Base-by-base conservation (phyloP, 192 early-diverging fungal species). In the Spizellomyces sp. region DNA sequence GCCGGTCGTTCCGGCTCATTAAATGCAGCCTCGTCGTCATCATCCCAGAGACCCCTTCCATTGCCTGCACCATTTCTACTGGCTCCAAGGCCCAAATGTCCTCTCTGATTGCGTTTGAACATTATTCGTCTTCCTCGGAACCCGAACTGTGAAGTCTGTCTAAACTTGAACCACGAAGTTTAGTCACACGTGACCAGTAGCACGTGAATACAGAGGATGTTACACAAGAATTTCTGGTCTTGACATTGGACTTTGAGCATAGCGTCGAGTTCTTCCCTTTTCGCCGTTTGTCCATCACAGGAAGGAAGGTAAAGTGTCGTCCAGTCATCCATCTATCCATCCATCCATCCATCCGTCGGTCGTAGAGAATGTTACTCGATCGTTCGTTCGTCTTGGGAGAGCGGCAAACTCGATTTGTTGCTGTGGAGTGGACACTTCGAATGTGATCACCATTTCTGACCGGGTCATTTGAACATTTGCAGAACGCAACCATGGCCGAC, bases 401-500 rank as follows among this genome's bases (percentile, higher is more conserved):
- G 0, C 3, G 27, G 27, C 27, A 36, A 36, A 36, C 27, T 3
- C 27, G 27, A 36, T 3, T 36, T 36, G 27, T 36, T 36, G 3
- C 27, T 36, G 27, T 36, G 27, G 27, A 36, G 27, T 0, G 3
- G 27, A 36, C 1, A 36, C 1, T 36, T 36, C 27, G 27, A 36
- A 36, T 36, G 27, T 36, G 27, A 36, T 36, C 27, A 36, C 27
- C 1, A 36, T 36, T 7, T 48, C 19, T 36, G 27, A 61, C 27
- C 12, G 36, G 2, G 19, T 1, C n/a, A n/a, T n/a, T 54, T 54
- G 14, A n/a, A 19, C 14, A 54, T n/a, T 54, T 54, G 50, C 19
- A 48, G 48, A 67, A 36, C 22, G 19, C 58, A 69, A 63, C 36
- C 46, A 73, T 76, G 69, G 62, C 75, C 61, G 67, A 70, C 9